phyloP scores from a whole-genome alignment of 2,329 filamentous ascomycete species.

The Torrubiella hemipterigena region DNA sequence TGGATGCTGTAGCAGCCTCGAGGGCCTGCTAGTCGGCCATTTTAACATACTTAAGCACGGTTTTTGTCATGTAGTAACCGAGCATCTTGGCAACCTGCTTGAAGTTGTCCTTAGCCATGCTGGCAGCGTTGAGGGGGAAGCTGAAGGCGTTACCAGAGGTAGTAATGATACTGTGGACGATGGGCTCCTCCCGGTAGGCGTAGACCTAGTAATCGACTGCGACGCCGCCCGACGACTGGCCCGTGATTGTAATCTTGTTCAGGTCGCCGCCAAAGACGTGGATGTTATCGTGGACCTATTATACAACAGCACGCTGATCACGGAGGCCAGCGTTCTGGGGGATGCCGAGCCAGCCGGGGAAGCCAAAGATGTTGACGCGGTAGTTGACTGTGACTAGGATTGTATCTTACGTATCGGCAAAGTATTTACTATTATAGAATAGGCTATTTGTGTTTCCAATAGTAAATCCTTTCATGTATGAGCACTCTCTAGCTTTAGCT shows the following conservation, averaged over 20 bases:
- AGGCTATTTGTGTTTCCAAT: slow-evolving; percentile 23
- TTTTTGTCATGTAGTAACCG: no score
- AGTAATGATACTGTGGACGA: slow-evolving; percentile 32
- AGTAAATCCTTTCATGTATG: slow-evolving; percentile 16
- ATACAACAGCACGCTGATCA: slow-evolving; percentile 17
- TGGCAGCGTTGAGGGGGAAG: slow-evolving; percentile 25
- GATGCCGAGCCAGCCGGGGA: slow-evolving; percentile 18
- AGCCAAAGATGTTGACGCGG: slow-evolving; percentile 28
- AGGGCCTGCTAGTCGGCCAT: slow-evolving; percentile 20
- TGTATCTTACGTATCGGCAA: slow-evolving; percentile 29
- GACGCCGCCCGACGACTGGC: slow-evolving; percentile 21
- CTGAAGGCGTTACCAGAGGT: slow-evolving; percentile 33
- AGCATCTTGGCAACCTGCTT: slow-evolving; percentile 24
- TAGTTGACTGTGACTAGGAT: slow-evolving; percentile 36
- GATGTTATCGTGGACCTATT: slow-evolving; percentile 21
- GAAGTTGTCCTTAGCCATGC: slow-evolving; percentile 26
- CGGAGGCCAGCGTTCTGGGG: slow-evolving; percentile 15
- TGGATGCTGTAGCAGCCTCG: slow-evolving; percentile 20
- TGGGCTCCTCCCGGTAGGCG: slow-evolving; percentile 34
- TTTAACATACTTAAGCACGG: slow-evolving; percentile 25
- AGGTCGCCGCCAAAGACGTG: slow-evolving; percentile 16
- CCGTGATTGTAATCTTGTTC: slow-evolving; percentile 18
- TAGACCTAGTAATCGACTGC: slow-evolving; percentile 35
- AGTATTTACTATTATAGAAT: slow-evolving; percentile 28
- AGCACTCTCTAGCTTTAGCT: background rate